Percentiles rank a stretch among this genome's conserved stretches.
Conservation (phyloP, 768 basidiomycete species). For the Boletus reticulatus region DNA sequence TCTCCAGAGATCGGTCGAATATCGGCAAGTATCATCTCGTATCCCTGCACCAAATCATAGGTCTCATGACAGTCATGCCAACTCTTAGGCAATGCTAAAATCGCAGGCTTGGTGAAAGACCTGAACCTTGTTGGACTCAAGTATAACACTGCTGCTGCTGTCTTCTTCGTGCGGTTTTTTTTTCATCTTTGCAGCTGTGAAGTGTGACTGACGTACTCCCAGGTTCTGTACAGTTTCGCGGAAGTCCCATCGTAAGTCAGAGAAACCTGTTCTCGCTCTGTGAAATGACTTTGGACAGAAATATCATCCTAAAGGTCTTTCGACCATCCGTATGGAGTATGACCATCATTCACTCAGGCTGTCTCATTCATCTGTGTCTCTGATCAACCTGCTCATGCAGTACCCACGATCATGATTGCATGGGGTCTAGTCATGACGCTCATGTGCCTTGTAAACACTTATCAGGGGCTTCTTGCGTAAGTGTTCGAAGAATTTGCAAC, state of each 20-base stretch:
- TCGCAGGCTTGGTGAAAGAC: conserved; percentile 45
- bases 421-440: conserved; percentile 41
- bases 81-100: conserved; percentile 38
- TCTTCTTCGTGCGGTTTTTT: conserved; percentile 34
- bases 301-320: conserved; percentile 37
- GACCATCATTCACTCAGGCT: background rate
- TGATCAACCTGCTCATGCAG: conserved; percentile 28
- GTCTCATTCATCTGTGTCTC: background rate
- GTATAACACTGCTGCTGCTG: conserved; percentile 38
- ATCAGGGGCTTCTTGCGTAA: conserved; percentile 30
- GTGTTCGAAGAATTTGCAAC: conserved; percentile 1
- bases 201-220: background rate
- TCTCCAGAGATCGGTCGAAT: conserved; percentile 42
- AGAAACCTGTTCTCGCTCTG: background rate
- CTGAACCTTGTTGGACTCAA: conserved; percentile 32
- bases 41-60: background rate
- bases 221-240: conserved; percentile 38
- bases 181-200: background rate
- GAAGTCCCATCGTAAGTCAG: conserved; percentile 38
- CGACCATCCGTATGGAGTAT: conserved; percentile 37
- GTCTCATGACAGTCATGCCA: background rate
- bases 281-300: conserved; percentile 24
- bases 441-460: conserved; percentile 37
- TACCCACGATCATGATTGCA: conserved; percentile 37
- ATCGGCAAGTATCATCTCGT: conserved; percentile 32